A percentile compares a stretch with the other conserved stretches of the same genome.
Evolutionary conservation across 176 grass and related monocot genomes (phyloP).

Genomic region (Oryza glumipatula): DNA sequence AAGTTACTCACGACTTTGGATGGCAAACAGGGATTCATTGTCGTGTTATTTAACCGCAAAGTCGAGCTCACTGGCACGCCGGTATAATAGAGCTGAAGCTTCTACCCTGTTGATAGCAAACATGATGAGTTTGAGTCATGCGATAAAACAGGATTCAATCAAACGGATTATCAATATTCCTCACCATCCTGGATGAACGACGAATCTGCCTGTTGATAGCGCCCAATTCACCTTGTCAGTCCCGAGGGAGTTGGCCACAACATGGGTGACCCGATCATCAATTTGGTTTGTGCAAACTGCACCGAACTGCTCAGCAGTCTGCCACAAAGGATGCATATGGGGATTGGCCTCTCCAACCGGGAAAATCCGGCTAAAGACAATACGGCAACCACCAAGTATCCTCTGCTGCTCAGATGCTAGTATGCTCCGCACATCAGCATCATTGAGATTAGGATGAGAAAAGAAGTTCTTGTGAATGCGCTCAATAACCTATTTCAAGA

Average conservation of each 20-base stretch:
- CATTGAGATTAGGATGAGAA: slow-evolving; percentile 74
- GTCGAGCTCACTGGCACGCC: slow-evolving; percentile 73
- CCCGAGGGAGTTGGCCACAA: slow-evolving; percentile 92
- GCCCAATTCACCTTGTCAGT: slow-evolving; percentile 99
- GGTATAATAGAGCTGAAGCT: slow-evolving; percentile 86
- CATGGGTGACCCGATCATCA: slow-evolving; percentile 89
- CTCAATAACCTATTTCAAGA: slow-evolving; percentile 80
- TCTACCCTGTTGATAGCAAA: slow-evolving; percentile 84
- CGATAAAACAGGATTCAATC: slow-evolving; percentile 22
- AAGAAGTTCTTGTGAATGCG: slow-evolving; percentile 80
- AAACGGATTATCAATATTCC: slow-evolving; percentile 43
- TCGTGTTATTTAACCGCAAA: slow-evolving; percentile 65
- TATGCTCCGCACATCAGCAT: slow-evolving; percentile 89
- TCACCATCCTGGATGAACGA: slow-evolving; percentile 97
- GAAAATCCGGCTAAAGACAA: slow-evolving; percentile 94
- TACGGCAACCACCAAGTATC: slow-evolving; percentile 79
- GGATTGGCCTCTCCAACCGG: slow-evolving; percentile 79
- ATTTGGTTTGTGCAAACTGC: slow-evolving; percentile 79
- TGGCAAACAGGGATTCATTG: slow-evolving; percentile 14
- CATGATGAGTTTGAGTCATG: slow-evolving; percentile 23
- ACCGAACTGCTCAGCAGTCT: slow-evolving; percentile 95
- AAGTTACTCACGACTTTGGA: neutral
- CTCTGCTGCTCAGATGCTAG: slow-evolving; percentile 85
- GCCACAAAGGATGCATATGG: slow-evolving; percentile 87
- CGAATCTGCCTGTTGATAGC: slow-evolving; percentile 78